Base-by-base conservation (phyloP, 805 yeast species). In the Lipomyces anomalus region DNA sequence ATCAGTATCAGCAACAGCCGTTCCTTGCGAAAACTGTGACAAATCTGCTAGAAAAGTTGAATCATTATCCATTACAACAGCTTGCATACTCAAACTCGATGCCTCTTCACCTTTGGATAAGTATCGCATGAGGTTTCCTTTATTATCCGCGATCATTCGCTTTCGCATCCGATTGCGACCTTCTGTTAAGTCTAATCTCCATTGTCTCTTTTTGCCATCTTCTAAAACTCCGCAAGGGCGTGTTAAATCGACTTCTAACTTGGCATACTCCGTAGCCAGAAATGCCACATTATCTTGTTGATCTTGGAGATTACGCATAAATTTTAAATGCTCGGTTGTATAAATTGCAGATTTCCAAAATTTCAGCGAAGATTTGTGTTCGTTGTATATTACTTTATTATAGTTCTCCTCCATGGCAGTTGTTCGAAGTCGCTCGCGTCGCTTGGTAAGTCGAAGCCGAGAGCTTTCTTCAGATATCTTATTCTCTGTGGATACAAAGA, bases 131-230 rank as follows among this genome's bases (percentile, higher is more conserved):
- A 69, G 72, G 1, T 70, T 64, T 4, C 71, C 50, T 34, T 75
- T 75, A 46, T 74, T 75, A 46, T 75, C 79, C 17, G 78, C 74
- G 4, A 81, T 61, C 38, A 85, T 58, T 47, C 84, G 67, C 47
- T 72, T 79, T 48, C 89, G 68, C 75, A 78, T 81, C 52, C 90
- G 66, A 54, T 80, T 79, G 23, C 72, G 67, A 28, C 85, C 84
- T 59, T 86, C 95, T 41, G 81, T 77, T 24, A 74, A 72, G 58
- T 84, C 94, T 6, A 85, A 62, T 1, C 70, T 61, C 74, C 80
- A 80, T 4, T 50, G 58, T 3, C 48, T 49, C 1, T 57, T 58
- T 2, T 53, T 54, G 6, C 50, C 60, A 26, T 45, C 55, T 6
- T 47, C 48, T 22, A 40, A 49, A 29, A 41, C 44, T 9, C 52